Conservation (phyloP, 2,329 filamentous ascomycete genomes). For the Microdochium nivale region DNA sequence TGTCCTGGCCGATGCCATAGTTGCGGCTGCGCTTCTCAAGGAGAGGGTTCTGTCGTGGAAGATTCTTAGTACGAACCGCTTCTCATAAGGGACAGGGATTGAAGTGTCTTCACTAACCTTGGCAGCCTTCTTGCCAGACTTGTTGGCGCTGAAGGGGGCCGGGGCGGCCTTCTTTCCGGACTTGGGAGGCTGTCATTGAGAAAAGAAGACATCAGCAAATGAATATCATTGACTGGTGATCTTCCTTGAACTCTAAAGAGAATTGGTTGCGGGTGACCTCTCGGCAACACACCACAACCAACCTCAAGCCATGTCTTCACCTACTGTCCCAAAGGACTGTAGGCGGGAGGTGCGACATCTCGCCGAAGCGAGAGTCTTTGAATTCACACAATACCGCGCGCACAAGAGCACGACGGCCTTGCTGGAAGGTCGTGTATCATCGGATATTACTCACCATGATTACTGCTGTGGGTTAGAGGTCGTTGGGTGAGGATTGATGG, state of each 20-base stretch:
- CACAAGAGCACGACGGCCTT: constrained; percentile 7
- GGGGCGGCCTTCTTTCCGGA: constrained; percentile 94
- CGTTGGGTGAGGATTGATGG: not conserved
- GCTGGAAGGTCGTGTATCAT: constrained; percentile 1
- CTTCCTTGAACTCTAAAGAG: constrained; percentile 94
- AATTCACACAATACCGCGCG: not conserved
- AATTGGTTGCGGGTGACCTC: constrained; percentile 40
- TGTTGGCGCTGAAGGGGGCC: constrained; percentile 91
- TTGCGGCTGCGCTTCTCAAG: constrained; percentile 97
- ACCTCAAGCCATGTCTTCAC: constrained; percentile 63
- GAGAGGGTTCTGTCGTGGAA: constrained; percentile 74
- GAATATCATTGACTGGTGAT: constrained; percentile 66
- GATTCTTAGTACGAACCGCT: not conserved
- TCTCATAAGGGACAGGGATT: not conserved
- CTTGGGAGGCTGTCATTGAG: constrained; percentile 99
- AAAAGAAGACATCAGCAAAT: constrained; percentile 97
- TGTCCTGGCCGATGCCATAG: constrained; percentile 98
- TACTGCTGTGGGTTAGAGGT: constrained; percentile 1
- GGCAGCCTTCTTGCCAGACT: constrained; percentile 90
- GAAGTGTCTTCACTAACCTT: constrained; percentile 64
- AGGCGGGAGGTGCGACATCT: constrained; percentile 28
- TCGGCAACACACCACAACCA: constrained; percentile 34
- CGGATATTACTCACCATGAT: constrained; percentile 1
- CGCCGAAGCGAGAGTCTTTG: constrained; percentile 21
- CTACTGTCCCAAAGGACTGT: constrained; percentile 30